A percentile compares a stretch with the other conserved stretches of the same genome.
Conservation (phyloP, 1,284 basidiomycete genomes). For the Cystobasidium pallidum region DNA sequence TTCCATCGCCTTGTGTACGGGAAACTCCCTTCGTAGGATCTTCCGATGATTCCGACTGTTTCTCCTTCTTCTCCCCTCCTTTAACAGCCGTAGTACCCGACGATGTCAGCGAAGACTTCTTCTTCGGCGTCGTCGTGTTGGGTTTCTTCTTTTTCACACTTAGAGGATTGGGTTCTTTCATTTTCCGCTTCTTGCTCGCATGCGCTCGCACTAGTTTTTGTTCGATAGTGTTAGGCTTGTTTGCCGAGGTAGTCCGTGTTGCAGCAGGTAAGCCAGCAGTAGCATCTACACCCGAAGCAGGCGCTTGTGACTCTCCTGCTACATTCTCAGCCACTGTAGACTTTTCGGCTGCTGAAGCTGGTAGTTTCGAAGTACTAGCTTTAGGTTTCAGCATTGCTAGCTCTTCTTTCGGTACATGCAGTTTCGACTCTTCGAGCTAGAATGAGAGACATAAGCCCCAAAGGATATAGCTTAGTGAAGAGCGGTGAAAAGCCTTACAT, state of each 20-base stretch:
- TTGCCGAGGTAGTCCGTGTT: slow-evolving; percentile 37
- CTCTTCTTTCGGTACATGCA: slow-evolving; percentile 60
- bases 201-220: slow-evolving; percentile 44
- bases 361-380: slow-evolving; percentile 6
- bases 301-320: neutral
- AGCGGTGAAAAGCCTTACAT: slow-evolving; percentile 58
- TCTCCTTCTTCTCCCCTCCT: neutral
- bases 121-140: slow-evolving; percentile 40
- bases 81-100: neutral
- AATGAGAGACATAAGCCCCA: too few relatives aligned
- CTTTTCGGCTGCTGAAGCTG: slow-evolving; percentile 54
- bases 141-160: slow-evolving; percentile 84
- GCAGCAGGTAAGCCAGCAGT: slow-evolving; percentile 48
- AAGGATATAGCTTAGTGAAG: too few relatives aligned
- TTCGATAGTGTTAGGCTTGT: slow-evolving; percentile 50
- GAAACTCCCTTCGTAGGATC: slow-evolving; percentile 19
- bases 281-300: slow-evolving; percentile 46
- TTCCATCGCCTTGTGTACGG: slow-evolving; percentile 23
- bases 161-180: slow-evolving; percentile 88
- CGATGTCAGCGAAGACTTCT: neutral
- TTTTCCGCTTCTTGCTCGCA: slow-evolving; percentile 66
- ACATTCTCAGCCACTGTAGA: slow-evolving; percentile 52
- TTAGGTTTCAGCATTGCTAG: slow-evolving; percentile 44
- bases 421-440: slow-evolving; percentile 51
- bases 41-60: neutral